phyloP scores from a whole-genome alignment of 1,139 yeast genomes.

The Yamadazyma taylorii region DNA sequence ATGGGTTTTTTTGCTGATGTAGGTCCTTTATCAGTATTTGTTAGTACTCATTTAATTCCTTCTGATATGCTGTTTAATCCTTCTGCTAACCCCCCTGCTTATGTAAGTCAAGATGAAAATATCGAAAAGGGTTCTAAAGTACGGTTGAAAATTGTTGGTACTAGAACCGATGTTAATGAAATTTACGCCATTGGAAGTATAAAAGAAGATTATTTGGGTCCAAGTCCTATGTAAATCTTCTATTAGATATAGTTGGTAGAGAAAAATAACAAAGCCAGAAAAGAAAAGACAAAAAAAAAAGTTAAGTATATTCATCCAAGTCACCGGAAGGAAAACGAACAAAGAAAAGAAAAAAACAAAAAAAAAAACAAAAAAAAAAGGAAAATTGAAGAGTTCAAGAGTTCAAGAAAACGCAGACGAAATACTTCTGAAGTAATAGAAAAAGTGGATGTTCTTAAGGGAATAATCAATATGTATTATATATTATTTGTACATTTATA shows the following conservation, averaged over 20 bases:
- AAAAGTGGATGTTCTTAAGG: not conserved
- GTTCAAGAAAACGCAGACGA: not conserved
- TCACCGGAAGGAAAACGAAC: not conserved
- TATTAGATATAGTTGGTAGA: no score
- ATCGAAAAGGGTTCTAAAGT: conserved; percentile 93
- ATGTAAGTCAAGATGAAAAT: conserved; percentile 91
- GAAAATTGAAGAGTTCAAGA: not conserved
- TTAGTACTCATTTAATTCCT: conserved; percentile 92
- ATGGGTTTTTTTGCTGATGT: conserved; percentile 98
- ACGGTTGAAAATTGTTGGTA: conserved; percentile 93
- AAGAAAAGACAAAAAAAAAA: not conserved
- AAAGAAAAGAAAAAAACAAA: not conserved
- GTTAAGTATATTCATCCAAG: not conserved
- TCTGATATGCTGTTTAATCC: conserved; percentile 93
- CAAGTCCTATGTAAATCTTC: conserved; percentile 50
- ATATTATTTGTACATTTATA: conserved; percentile 8
- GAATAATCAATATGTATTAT: conserved; percentile 5
- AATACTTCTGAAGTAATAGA: not conserved
- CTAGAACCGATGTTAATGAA: conserved; percentile 95
- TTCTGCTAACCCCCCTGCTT: conserved; percentile 97
- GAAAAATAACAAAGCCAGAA: no score
- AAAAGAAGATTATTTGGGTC: conserved; percentile 95
- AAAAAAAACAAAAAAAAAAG: not conserved
- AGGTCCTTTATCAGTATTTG: conserved; percentile 94
- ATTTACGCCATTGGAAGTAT: conserved; percentile 97